Evolutionary conservation across 441 rosid genomes (phyloP).

Genomic region (Gossypium trilobum): DNA sequence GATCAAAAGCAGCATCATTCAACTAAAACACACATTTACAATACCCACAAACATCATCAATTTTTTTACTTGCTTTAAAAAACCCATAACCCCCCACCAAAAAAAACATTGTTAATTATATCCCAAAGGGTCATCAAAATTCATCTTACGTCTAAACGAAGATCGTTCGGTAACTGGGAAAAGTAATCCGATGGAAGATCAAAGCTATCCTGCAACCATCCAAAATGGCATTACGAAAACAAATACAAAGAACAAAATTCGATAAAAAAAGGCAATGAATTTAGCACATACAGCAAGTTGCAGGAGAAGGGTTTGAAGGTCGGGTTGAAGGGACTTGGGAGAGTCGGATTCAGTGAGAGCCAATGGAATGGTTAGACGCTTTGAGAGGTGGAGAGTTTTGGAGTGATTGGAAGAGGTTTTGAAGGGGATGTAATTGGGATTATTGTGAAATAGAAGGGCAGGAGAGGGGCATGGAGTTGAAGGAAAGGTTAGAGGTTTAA

Average conservation of each 20-base stretch:
- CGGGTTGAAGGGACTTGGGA: slow-evolving; percentile 39
- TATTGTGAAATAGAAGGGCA: slow-evolving; percentile 21
- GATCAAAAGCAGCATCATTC: slow-evolving; percentile 92
- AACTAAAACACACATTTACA: slow-evolving; percentile 33
- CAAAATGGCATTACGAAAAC: not conserved
- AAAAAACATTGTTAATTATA: not conserved
- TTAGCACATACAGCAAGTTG: slow-evolving; percentile 47
- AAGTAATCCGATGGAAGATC: slow-evolving; percentile 78
- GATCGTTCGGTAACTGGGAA: slow-evolving; percentile 55
- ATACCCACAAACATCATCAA: slow-evolving; percentile 1
- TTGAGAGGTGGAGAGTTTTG: slow-evolving; percentile 22
- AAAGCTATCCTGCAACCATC: slow-evolving; percentile 52
- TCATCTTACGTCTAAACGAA: slow-evolving; percentile 64
- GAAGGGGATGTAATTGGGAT: slow-evolving; percentile 16
- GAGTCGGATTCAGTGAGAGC: slow-evolving; percentile 76
- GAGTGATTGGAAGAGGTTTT: slow-evolving; percentile 19
- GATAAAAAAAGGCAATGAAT: not conserved
- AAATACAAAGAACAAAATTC: not conserved
- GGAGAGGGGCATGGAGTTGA: slow-evolving; percentile 14
- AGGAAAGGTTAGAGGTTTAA: slow-evolving; percentile 27
- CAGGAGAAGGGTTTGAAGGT: slow-evolving; percentile 41
- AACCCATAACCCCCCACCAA: not conserved
- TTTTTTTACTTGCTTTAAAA: not conserved
- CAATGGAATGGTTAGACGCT: slow-evolving; percentile 27
- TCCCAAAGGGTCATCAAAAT: not conserved